These are phyloP conservation scores for Camellia granthamiana DNA, from an alignment of 148 eudicot genomes.

Conservation along the genomic window DNA sequence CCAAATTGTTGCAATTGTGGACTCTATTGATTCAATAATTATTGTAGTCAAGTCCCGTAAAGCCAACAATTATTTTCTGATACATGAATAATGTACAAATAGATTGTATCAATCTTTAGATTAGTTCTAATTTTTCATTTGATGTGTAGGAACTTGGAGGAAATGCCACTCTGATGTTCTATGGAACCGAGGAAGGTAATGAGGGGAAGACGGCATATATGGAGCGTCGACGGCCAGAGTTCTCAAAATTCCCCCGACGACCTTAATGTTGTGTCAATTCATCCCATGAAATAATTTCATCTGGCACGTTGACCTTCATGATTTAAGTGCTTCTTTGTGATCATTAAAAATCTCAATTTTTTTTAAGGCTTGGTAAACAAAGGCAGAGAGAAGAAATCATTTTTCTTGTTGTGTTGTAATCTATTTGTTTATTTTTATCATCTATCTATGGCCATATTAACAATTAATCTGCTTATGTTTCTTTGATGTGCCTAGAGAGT, in stretches of 20 bases:
- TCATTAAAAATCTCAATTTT: not conserved
- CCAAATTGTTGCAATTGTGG: not conserved
- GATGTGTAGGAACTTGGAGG: slow-evolving; percentile 66
- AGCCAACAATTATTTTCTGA: not conserved
- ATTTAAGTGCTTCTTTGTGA: not conserved
- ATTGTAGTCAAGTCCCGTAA: not conserved
- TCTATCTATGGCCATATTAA: too few species aligned
- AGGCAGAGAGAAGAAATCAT: not conserved
- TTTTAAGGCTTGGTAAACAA: not conserved
- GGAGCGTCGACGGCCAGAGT: slow-evolving; percentile 68
- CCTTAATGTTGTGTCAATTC: slow-evolving; percentile 38
- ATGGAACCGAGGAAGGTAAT: slow-evolving; percentile 85
- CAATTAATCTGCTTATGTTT: too few species aligned
- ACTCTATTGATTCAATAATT: not conserved
- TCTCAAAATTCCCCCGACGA: slow-evolving; percentile 70
- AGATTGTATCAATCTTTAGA: not conserved
- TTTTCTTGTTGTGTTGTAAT: not conserved
- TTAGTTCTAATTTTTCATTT: not conserved
- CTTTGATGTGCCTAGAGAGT: too few species aligned
- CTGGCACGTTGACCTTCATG: not conserved
- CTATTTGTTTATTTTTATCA: too few species aligned
- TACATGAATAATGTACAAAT: not conserved
- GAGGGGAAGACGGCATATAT: slow-evolving; percentile 85
- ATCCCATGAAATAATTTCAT: not conserved
- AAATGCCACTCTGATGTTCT: slow-evolving; percentile 77